Conservation (phyloP, 2,329 filamentous ascomycete genomes). For the Phaeophleospora eucalypticola region DNA sequence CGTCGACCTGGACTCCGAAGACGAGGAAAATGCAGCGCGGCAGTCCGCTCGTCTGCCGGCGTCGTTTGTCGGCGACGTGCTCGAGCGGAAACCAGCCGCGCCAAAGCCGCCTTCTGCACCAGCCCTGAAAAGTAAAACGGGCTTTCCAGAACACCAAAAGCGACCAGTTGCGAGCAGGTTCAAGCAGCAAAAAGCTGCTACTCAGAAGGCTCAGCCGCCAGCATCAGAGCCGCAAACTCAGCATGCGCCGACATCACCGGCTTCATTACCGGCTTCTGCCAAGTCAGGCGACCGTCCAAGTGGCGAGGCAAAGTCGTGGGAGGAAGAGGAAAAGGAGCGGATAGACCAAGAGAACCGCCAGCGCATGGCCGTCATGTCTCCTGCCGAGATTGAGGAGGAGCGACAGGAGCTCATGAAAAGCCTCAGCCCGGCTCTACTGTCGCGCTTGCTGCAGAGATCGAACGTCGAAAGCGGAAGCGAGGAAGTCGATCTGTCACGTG, state of each 20-base stretch:
- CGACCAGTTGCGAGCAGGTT: too few species aligned
- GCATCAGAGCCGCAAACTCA: neutral
- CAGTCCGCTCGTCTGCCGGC: conserved; percentile 15
- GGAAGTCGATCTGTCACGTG: conserved; percentile 35
- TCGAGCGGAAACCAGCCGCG: conserved; percentile 62
- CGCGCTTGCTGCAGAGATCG: conserved; percentile 70
- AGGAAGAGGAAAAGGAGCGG: conserved; percentile 58
- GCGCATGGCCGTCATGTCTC: conserved; percentile 71
- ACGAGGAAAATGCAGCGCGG: conserved; percentile 25
- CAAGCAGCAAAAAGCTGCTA: conserved; percentile 59
- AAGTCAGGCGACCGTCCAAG: conserved; percentile 8
- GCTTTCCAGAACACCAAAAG: conserved; percentile 87
- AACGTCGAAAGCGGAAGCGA: conserved; percentile 64
- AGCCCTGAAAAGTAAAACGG: conserved; percentile 53
- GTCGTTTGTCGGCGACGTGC: conserved; percentile 66
- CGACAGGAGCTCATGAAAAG: conserved; percentile 74
- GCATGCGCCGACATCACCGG: neutral
- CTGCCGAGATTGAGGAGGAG: conserved; percentile 75
- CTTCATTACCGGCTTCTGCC: neutral
- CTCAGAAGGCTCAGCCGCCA: conserved; percentile 54
- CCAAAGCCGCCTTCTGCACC: conserved; percentile 63
- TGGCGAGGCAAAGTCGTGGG: conserved; percentile 28
- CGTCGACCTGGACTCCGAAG: conserved; percentile 52
- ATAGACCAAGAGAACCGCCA: conserved; percentile 82
- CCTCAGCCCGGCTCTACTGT: conserved; percentile 69